phyloP scores from a whole-genome alignment of 2,329 filamentous ascomycete species.

The Cryphonectria radicalis region DNA sequence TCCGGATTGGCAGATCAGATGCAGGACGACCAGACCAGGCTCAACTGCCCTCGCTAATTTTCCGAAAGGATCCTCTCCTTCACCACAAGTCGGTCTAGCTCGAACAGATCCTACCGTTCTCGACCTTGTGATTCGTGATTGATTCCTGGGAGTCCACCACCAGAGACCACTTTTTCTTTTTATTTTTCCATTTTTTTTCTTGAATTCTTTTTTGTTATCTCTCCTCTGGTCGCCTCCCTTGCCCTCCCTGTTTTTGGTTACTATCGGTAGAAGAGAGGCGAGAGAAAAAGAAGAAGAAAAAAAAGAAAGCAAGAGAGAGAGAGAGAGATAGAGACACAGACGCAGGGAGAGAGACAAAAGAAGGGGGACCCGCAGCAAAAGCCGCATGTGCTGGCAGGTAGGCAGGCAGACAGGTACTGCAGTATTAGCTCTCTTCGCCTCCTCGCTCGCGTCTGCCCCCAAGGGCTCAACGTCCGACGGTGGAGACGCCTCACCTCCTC shows the following conservation, averaged over 20 bases:
- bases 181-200: not conserved
- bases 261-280: not conserved
- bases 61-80: conserved; percentile 14
- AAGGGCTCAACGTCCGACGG: conserved; percentile 2
- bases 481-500: conserved; percentile 11
- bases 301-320: not conserved
- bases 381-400: conserved; percentile 5
- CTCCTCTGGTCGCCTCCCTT: not conserved
- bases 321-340: too few relatives aligned
- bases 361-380: not conserved
- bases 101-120: conserved; percentile 6
- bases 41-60: conserved; percentile 15
- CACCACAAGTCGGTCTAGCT: conserved; percentile 17
- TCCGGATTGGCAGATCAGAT: conserved; percentile 4
- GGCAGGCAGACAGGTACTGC: not conserved
- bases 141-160: not conserved
- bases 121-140: conserved; percentile 21
- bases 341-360: not conserved
- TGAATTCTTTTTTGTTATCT: not conserved
- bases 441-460: not conserved
- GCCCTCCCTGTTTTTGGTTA: not conserved
- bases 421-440: conserved; percentile 1
- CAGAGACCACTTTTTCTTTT: conserved; percentile 21
- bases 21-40: not conserved
- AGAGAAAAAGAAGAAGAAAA: not conserved